Percentiles rank a stretch among this genome's conserved stretches.
Conservation (phyloP, 257 asterid species). For the Eucommia ulmoides region DNA sequence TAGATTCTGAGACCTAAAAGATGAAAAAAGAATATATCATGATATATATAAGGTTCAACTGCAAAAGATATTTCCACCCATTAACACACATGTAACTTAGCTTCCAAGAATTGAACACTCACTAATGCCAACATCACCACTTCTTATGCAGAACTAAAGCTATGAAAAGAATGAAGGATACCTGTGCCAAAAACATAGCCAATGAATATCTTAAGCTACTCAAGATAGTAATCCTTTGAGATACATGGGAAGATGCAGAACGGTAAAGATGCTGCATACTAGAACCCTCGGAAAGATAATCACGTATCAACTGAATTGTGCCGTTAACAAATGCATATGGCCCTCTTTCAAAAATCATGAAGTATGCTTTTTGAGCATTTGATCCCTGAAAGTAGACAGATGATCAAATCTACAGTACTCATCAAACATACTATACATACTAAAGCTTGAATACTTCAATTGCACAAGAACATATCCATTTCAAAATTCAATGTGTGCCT, state of each 20-base stretch:
- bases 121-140: background rate
- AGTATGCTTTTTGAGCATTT: constrained; percentile 63
- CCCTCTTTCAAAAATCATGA: constrained; percentile 90
- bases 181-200: constrained; percentile 93
- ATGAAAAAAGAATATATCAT: background rate
- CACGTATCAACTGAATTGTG: constrained; percentile 49
- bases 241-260: constrained; percentile 72
- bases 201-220: constrained; percentile 58
- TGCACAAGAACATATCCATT: background rate
- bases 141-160: background rate
- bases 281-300: constrained; percentile 51
- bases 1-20: background rate
- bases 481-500: background rate
- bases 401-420: background rate
- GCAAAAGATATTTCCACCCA: background rate
- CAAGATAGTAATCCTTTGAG: constrained; percentile 73
- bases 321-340: constrained; percentile 76
- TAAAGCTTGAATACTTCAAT: no score
- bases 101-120: background rate
- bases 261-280: constrained; percentile 43
- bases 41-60: background rate
- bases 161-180: constrained; percentile 9
- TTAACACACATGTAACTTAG: background rate
- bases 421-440: no score
- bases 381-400: constrained; percentile 45